These are phyloP conservation scores for Hemerocallis citrina DNA, from an alignment of 106 monocot genomes.

Conservation along the genomic window DNA sequence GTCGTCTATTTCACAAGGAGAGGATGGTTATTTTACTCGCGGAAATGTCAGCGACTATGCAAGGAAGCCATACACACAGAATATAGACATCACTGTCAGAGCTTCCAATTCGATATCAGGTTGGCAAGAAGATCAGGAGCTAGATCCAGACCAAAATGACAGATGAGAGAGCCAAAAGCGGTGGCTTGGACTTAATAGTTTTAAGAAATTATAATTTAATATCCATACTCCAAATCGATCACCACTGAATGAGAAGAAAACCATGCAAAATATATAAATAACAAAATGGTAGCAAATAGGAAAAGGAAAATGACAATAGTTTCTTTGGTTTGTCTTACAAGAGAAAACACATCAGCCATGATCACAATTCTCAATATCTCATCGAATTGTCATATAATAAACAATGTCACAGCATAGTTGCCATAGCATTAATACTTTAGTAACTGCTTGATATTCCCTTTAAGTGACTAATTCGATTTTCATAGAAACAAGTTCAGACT, in stretches of 20 bases:
- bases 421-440: too few species aligned
- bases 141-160: too few species aligned
- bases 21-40: too few species aligned
- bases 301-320: neutral
- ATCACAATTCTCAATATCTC: neutral
- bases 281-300: neutral
- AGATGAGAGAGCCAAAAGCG: neutral
- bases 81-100: too few species aligned
- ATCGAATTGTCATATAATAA: neutral
- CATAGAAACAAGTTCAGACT: neutral
- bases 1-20: too few species aligned
- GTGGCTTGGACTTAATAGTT: neutral
- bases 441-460: neutral
- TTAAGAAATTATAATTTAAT: neutral
- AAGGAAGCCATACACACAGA: too few species aligned
- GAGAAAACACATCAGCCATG: neutral
- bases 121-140: too few species aligned
- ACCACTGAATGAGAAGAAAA: neutral
- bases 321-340: too few species aligned
- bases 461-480: neutral
- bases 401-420: too few species aligned
- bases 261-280: neutral
- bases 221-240: neutral
- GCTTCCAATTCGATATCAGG: too few species aligned
- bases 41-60: too few species aligned